Conservation (phyloP, 129 eudicot genomes). For the Saussurea involucrata region DNA sequence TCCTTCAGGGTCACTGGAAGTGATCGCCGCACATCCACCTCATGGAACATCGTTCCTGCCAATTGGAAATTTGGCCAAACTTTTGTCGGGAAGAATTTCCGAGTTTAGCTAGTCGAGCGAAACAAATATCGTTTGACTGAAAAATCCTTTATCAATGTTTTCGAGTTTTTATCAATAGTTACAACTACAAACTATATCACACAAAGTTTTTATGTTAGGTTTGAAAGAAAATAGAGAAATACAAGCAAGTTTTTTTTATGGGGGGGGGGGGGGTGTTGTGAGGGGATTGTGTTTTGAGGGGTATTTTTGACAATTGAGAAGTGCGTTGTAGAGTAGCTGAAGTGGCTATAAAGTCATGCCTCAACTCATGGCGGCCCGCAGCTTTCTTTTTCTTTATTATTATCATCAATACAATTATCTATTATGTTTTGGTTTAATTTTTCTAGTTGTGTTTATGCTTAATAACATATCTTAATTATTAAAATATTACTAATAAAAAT, state of each 20-base stretch:
- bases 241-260: conserved; percentile 2
- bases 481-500: too few relatives aligned
- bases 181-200: neutral
- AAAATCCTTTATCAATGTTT: neutral
- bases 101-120: conserved; percentile 21
- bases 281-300: conserved; percentile 2
- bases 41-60: conserved; percentile 57
- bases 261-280: neutral
- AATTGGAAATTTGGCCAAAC: conserved; percentile 82
- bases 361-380: conserved; percentile 37
- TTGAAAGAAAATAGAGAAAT: neutral
- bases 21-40: conserved; percentile 66
- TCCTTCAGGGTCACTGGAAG: conserved; percentile 66
- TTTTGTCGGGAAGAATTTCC: conserved; percentile 65
- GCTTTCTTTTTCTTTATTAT: conserved; percentile 10
- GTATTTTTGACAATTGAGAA: conserved; percentile 20
- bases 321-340: conserved; percentile 32
- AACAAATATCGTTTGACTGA: neutral
- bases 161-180: neutral
- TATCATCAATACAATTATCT: neutral
- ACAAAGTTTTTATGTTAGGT: conserved; percentile 14
- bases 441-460: too few relatives aligned
- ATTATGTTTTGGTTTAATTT: neutral
- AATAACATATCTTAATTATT: too few relatives aligned
- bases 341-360: conserved; percentile 37